Percentiles rank a stretch among this genome's conserved stretches.
Conservation (phyloP, 345 rosid genomes). For the Sonneratia caseolaris region DNA sequence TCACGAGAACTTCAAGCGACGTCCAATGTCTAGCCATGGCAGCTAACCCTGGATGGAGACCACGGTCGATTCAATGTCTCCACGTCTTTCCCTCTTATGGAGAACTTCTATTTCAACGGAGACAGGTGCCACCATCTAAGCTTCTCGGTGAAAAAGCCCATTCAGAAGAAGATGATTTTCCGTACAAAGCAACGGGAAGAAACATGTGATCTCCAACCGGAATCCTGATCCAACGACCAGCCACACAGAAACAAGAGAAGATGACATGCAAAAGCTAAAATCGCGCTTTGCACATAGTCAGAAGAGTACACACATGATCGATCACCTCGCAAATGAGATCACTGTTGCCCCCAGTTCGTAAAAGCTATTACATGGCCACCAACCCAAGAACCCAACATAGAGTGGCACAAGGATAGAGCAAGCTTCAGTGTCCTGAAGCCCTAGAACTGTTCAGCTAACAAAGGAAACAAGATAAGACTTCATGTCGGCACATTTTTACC, state of each 20-base stretch:
- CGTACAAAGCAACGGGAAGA: not conserved
- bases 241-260: not conserved
- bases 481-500: slow-evolving; percentile 25
- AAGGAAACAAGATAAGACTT: not conserved
- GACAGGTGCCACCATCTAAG: no score
- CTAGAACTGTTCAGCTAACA: not conserved
- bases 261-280: not conserved
- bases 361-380: not conserved
- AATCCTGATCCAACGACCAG: not conserved
- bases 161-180: not conserved
- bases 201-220: not conserved
- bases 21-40: no score
- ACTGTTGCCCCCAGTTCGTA: not conserved
- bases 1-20: no score
- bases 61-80: not conserved
- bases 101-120: no score
- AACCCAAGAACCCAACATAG: not conserved
- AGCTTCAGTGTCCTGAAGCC: not conserved
- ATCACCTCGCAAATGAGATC: not conserved
- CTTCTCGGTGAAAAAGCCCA: not conserved
- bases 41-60: no score
- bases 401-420: not conserved
- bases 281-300: not conserved
- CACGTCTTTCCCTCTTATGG: not conserved
- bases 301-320: not conserved